Evolutionary conservation across 1,139 yeast genomes (phyloP).

Genomic region (Kurtzmaniella quercitrusa): DNA sequence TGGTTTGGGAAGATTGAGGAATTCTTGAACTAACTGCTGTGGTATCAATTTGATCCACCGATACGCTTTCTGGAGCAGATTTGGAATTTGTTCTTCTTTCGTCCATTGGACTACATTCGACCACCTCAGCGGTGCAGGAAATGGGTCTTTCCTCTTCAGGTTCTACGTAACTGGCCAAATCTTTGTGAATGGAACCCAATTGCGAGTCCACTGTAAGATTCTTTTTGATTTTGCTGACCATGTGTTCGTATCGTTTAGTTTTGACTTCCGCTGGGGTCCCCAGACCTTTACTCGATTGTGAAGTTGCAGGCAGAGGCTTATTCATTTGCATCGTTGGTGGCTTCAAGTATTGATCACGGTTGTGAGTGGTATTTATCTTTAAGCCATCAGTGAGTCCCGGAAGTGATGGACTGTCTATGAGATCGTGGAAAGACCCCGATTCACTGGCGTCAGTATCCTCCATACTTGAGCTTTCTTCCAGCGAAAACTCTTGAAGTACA

Average conservation of each 20-base stretch:
- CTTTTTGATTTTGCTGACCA: not conserved
- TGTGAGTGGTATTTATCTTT: not conserved
- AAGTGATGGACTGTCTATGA: not conserved
- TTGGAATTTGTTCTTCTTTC: not conserved
- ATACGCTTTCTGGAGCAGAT: not conserved
- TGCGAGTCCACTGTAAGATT: constrained; percentile 2
- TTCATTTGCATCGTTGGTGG: not conserved
- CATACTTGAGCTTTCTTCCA: constrained; percentile 1
- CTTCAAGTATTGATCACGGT: not conserved
- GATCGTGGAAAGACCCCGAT: not conserved
- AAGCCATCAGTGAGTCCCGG: not conserved
- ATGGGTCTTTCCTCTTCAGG: constrained; percentile 20
- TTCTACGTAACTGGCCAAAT: constrained; percentile 4
- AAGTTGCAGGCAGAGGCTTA: not conserved
- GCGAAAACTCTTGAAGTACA: constrained; percentile 13
- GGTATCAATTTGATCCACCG: not conserved
- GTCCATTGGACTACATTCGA: constrained; percentile 8
- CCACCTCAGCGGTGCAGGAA: constrained; percentile 30
- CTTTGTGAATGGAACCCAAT: constrained; percentile 11
- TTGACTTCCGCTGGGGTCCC: constrained; percentile 9
- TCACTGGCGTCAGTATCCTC: not conserved
- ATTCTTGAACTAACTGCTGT: not conserved
- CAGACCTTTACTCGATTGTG: not conserved
- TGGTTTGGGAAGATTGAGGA: not conserved
- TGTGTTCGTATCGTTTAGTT: constrained; percentile 9